Conservation (phyloP, 805 yeast genomes). For the Yamadazyma sp. region DNA sequence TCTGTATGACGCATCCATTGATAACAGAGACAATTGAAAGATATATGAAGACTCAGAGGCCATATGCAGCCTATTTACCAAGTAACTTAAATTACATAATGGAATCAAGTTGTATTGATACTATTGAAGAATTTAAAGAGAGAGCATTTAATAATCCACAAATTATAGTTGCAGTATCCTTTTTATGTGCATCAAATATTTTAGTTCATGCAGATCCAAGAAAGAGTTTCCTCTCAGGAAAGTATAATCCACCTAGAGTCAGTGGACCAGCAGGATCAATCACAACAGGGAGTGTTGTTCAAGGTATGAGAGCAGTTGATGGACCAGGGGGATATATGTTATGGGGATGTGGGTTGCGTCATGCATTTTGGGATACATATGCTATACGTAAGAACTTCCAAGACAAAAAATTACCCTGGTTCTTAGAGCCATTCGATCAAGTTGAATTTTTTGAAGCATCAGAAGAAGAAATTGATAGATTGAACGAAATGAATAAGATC, state of each 20-base stretch:
- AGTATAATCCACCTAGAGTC: slow-evolving; percentile 93
- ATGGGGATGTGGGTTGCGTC: slow-evolving; percentile 91
- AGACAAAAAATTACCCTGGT: slow-evolving; percentile 66
- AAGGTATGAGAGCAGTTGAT: slow-evolving; percentile 97
- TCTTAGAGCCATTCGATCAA: slow-evolving; percentile 87
- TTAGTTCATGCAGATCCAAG: slow-evolving; percentile 97
- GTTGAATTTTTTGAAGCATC: slow-evolving; percentile 88
- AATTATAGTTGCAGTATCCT: slow-evolving; percentile 92
- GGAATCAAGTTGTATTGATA: slow-evolving; percentile 72
- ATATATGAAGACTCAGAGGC: slow-evolving; percentile 87
- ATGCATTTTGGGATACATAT: slow-evolving; percentile 95
- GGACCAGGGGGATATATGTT: slow-evolving; percentile 98
- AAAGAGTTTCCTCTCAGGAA: slow-evolving; percentile 84
- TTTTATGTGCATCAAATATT: slow-evolving; percentile 96
- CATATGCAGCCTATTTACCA: slow-evolving; percentile 97
- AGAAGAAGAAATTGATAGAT: slow-evolving; percentile 72
- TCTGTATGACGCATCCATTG: slow-evolving; percentile 90
- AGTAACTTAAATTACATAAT: slow-evolving; percentile 94
- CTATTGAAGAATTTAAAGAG: slow-evolving; percentile 71
- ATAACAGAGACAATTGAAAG: slow-evolving; percentile 84
- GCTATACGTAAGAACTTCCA: slow-evolving; percentile 59
- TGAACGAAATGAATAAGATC: slow-evolving; percentile 66
- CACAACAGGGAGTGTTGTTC: slow-evolving; percentile 97
- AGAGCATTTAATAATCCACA: slow-evolving; percentile 79
- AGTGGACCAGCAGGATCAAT: slow-evolving; percentile 95